A percentile compares a stretch with the other conserved stretches of the same genome.
Evolutionary conservation across 495 filamentous ascomycete species (phyloP).

Genomic region (Chaetomium tenue): DNA sequence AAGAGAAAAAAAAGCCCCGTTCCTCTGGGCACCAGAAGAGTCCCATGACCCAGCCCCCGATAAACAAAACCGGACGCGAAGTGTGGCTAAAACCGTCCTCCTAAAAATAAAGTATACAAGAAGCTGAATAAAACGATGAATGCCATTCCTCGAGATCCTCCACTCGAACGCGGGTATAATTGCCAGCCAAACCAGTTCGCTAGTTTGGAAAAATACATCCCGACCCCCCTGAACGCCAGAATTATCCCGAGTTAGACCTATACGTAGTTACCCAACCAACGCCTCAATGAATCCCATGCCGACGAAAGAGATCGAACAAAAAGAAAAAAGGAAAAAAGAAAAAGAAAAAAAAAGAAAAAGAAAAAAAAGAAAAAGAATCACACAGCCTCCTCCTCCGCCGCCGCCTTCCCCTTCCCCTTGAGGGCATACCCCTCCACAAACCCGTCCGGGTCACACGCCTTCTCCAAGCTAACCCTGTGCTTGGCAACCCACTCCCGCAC

Average conservation of each 20-base stretch:
- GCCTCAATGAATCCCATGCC: not conserved
- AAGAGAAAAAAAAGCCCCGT: too few species aligned
- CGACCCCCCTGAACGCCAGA: not conserved
- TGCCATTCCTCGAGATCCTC: not conserved
- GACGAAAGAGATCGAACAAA: too few species aligned
- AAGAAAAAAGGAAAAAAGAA: not conserved
- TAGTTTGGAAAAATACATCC: not conserved
- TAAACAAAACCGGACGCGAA: too few species aligned
- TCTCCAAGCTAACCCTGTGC: conserved; percentile 47
- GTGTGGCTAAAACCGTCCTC: too few species aligned
- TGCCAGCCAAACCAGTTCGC: not conserved
- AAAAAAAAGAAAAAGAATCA: conserved; percentile 3
- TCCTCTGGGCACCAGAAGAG: too few species aligned
- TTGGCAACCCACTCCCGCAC: conserved; percentile 54
- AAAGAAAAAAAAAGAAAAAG: not conserved
- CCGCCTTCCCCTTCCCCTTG: conserved; percentile 19
- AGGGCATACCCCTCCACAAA: conserved; percentile 55
- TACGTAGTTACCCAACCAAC: not conserved
- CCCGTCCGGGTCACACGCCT: conserved; percentile 55
- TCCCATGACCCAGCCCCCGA: too few species aligned
- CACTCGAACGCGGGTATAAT: not conserved
- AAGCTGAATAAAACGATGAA: not conserved
- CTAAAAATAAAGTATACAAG: too few species aligned
- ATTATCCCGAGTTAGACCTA: too few species aligned
- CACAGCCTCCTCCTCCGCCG: conserved; percentile 33